Percentiles rank a stretch among this genome's conserved stretches.
These are phyloP conservation scores for Combretum micranthum DNA, from an alignment of 345 rosid species.

Conservation along the genomic window DNA sequence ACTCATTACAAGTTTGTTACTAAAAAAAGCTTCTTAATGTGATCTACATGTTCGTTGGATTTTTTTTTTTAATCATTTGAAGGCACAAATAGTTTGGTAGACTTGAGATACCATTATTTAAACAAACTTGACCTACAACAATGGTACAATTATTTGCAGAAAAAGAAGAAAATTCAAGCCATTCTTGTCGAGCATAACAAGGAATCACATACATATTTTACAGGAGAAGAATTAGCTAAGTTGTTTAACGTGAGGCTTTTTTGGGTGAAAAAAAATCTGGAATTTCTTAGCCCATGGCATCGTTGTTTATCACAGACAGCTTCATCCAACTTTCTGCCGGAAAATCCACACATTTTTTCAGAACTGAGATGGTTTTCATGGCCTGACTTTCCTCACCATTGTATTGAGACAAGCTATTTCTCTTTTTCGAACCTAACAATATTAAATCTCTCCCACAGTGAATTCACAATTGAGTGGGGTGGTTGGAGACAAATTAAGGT, in stretches of 20 bases:
- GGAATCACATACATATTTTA: no score
- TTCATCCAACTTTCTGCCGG: background rate
- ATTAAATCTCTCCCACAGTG: background rate
- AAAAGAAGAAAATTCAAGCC: background rate
- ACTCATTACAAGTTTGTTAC: no score
- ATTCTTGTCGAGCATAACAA: no score
- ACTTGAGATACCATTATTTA: no score
- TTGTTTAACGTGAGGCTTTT: background rate
- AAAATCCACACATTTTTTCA: background rate
- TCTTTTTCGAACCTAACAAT: background rate
- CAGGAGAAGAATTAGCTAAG: no score
- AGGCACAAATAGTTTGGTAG: background rate
- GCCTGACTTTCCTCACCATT: background rate
- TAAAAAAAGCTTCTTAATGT: no score
- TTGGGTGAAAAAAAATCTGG: background rate
- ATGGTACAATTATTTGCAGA: background rate
- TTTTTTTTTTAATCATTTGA: no score
- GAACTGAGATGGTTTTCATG: slow-evolving; percentile 2
- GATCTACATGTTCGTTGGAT: no score
- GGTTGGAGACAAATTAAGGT: slow-evolving; percentile 7
- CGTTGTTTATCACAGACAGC: background rate
- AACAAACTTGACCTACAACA: no score
- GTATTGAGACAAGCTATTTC: background rate
- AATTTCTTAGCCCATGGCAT: no score
- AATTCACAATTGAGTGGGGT: background rate